Conservation (phyloP, 768 basidiomycete genomes). For the Kwoniella mangroviensis region DNA sequence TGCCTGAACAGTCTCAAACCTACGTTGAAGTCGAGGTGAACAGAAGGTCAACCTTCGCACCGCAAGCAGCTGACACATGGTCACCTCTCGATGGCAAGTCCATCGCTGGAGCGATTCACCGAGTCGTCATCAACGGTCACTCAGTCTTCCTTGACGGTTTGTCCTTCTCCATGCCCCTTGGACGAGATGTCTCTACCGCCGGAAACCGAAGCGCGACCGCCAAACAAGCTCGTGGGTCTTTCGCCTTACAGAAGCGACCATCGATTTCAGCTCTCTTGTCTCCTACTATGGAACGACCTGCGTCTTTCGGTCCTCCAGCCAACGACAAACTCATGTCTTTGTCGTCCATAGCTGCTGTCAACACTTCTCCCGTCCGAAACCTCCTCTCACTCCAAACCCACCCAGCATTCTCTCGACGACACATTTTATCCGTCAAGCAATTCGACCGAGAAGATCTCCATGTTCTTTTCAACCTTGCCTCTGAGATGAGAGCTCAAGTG, state of each 20-base stretch:
- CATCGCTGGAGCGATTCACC: slow-evolving; percentile 78
- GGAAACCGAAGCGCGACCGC: slow-evolving; percentile 34
- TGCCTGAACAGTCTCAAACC: slow-evolving; percentile 83
- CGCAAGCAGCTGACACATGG: slow-evolving; percentile 62
- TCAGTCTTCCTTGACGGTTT: slow-evolving; percentile 87
- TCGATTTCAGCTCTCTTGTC: slow-evolving; percentile 41
- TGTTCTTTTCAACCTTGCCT: slow-evolving; percentile 89
- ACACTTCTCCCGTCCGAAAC: slow-evolving; percentile 53
- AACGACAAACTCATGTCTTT: slow-evolving; percentile 47
- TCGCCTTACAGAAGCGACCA: slow-evolving; percentile 48
- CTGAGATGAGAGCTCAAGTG: slow-evolving; percentile 95
- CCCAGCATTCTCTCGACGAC: slow-evolving; percentile 87
- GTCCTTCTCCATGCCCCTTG: slow-evolving; percentile 62
- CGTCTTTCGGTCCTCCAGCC: slow-evolving; percentile 25
- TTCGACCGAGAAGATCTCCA: slow-evolving; percentile 87
- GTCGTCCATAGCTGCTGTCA: slow-evolving; percentile 51
- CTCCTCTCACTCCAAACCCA: slow-evolving; percentile 67
- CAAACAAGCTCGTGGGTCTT: slow-evolving; percentile 56
- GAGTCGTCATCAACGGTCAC: slow-evolving; percentile 86
- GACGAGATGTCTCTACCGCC: slow-evolving; percentile 58
- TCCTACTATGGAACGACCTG: slow-evolving; percentile 22
- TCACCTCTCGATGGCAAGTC: slow-evolving; percentile 74
- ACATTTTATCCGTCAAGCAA: slow-evolving; percentile 93
- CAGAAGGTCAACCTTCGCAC: slow-evolving; percentile 67
- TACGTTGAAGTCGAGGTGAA: slow-evolving; percentile 92